Conservation (phyloP, 345 rosid species). For the Durio zibethinus region DNA sequence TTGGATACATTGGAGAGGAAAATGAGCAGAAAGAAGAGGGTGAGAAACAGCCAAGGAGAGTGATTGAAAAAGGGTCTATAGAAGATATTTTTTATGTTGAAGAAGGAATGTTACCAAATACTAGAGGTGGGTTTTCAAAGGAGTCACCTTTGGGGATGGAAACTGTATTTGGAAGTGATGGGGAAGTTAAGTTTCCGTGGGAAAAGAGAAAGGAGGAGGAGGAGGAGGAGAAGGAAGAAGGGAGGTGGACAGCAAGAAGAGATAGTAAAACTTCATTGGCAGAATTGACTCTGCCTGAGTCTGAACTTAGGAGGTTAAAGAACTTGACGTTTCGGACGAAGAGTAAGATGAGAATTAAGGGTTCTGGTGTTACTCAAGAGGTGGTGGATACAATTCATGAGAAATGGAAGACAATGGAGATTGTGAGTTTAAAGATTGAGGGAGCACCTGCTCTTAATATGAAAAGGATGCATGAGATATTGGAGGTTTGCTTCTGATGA, state of each 20-base stretch:
- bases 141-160: slow-evolving; percentile 46
- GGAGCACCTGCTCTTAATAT: slow-evolving; percentile 85
- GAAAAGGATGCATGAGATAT: slow-evolving; percentile 84
- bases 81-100: slow-evolving; percentile 72
- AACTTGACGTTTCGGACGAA: slow-evolving; percentile 62
- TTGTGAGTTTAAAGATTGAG: slow-evolving; percentile 81
- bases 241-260: slow-evolving; percentile 48
- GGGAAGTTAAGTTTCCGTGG: slow-evolving; percentile 82
- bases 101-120: slow-evolving; percentile 56
- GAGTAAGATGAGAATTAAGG: slow-evolving; percentile 54
- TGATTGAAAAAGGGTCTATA: slow-evolving; percentile 66
- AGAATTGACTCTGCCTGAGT: slow-evolving; percentile 66
- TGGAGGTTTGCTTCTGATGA: slow-evolving; percentile 61
- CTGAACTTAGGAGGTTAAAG: slow-evolving; percentile 76
- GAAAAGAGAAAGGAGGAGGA: slow-evolving; percentile 51
- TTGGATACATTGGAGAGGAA: slow-evolving; percentile 56
- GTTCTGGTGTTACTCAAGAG: slow-evolving; percentile 70
- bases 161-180: slow-evolving; percentile 36
- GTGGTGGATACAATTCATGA: slow-evolving; percentile 70
- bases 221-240: slow-evolving; percentile 33
- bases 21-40: slow-evolving; percentile 30
- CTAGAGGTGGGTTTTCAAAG: slow-evolving; percentile 57
- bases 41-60: slow-evolving; percentile 32
- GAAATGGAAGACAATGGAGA: slow-evolving; percentile 73
- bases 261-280: slow-evolving; percentile 66